Base-by-base conservation (phyloP, 768 basidiomycete genomes). In the Amanita rimosa region DNA sequence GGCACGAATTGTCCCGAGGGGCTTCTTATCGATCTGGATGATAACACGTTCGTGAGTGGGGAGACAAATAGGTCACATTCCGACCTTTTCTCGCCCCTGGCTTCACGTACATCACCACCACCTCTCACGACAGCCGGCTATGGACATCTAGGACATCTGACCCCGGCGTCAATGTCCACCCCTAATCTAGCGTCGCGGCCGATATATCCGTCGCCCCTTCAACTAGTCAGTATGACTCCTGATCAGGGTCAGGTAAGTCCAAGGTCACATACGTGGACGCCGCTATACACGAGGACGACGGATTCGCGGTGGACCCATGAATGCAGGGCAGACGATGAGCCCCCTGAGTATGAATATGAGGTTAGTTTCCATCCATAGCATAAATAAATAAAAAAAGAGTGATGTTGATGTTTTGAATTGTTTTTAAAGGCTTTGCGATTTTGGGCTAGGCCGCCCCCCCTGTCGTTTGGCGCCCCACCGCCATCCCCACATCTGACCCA, bases 21-120 rank as follows among this genome's bases (percentile, higher is more conserved):
- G 3, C 48, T 49, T 17, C 38, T 49, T 19, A 49, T 49, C 24
- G 48, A 49, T 21, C 22, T 49, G 33, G 48, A 49, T 2, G 48
- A 49, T 16, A 49, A 49, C 22, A 49, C 40, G 8, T 49, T 49
- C 16, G 33, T 41, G 24, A 49, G 33, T 21, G 37, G 39, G 10
- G 48, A 35, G 24, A 33, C 33, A 17, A 33, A 41, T 10, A 43
- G 40, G 22, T 49, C 48, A 16, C 48, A 35, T 19, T 31, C 37
- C 2, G 47, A 48, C 19, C 47, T 48, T 29, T n/a, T 24, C 6
- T 13, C 27, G 37, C 47, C 38, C 8, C 26, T 31, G 13, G 31
- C 13, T 31, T 6, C 31, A 13, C 31, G 1, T 1, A 9, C 31
- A 5, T 14, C 47, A 3, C 26, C 47, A 31, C 2, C 38, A 2